phyloP scores from a whole-genome alignment of 2,329 filamentous ascomycete genomes.

The Fusarium pininemorale region DNA sequence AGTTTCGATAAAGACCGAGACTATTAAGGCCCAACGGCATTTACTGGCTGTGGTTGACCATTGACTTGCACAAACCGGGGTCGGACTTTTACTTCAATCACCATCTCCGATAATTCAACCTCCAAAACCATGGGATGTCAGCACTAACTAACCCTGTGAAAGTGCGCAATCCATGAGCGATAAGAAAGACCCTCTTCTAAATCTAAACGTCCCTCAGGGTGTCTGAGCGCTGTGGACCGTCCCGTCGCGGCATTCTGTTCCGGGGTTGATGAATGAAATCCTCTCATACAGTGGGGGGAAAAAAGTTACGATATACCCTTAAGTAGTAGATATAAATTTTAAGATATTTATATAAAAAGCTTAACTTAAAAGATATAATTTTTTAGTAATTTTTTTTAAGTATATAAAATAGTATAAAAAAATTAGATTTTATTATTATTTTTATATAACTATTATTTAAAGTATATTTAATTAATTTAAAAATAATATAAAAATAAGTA shows the following conservation, averaged over 20 bases:
- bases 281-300: background rate
- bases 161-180: background rate
- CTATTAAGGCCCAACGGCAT: background rate
- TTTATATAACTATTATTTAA: too few species aligned
- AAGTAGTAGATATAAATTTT: too few species aligned
- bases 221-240: background rate
- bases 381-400: too few species aligned
- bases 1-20: background rate
- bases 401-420: too few species aligned
- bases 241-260: background rate
- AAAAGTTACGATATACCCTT: too few species aligned
- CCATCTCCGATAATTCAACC: background rate
- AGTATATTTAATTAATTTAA: too few species aligned
- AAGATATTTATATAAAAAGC: too few species aligned
- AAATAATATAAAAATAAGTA: too few species aligned
- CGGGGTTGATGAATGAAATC: background rate
- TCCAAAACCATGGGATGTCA: background rate
- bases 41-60: background rate
- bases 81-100: constrained; percentile 10
- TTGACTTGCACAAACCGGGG: background rate
- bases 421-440: too few species aligned
- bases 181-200: background rate
- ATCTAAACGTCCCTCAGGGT: background rate
- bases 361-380: too few species aligned
- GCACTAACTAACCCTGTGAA: background rate